These are phyloP conservation scores for Gossypium schwendimanii DNA, from an alignment of 441 rosid genomes.

Conservation along the genomic window DNA sequence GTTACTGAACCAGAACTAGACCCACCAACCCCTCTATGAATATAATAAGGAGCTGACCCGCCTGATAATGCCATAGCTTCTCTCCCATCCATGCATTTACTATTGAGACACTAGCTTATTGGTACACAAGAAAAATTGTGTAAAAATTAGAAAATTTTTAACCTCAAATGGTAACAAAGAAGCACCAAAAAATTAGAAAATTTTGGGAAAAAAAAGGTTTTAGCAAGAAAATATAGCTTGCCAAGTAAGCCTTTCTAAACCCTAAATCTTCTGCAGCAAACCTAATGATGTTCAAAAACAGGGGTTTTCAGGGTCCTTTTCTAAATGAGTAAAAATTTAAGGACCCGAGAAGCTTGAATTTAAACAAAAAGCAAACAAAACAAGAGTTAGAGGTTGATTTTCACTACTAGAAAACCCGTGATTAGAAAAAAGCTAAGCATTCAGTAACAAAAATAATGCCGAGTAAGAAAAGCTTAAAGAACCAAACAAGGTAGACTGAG, in stretches of 20 bases:
- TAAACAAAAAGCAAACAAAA: constrained; percentile 19
- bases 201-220: constrained; percentile 20
- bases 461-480: constrained; percentile 7
- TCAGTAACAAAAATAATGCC: not conserved
- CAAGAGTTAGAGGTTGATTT: constrained; percentile 13
- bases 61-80: constrained; percentile 88
- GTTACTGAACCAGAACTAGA: constrained; percentile 49
- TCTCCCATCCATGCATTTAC: constrained; percentile 99
- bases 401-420: constrained; percentile 17
- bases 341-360: constrained; percentile 17
- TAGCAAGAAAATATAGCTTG: constrained; percentile 19
- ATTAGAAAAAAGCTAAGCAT: not conserved
- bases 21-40: constrained; percentile 62
- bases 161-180: constrained; percentile 14
- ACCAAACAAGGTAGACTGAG: constrained; percentile 4
- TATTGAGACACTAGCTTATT: not conserved
- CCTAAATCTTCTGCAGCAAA: constrained; percentile 21
- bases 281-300: constrained; percentile 22
- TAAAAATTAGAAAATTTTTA: not conserved
- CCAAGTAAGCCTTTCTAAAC: constrained; percentile 4
- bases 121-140: constrained; percentile 7
- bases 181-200: not conserved
- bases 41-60: constrained; percentile 71
- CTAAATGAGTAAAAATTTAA: constrained; percentile 19
- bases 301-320: constrained; percentile 26